phyloP scores from a whole-genome alignment of 768 basidiomycete species.

The Suillus occidentalis region DNA sequence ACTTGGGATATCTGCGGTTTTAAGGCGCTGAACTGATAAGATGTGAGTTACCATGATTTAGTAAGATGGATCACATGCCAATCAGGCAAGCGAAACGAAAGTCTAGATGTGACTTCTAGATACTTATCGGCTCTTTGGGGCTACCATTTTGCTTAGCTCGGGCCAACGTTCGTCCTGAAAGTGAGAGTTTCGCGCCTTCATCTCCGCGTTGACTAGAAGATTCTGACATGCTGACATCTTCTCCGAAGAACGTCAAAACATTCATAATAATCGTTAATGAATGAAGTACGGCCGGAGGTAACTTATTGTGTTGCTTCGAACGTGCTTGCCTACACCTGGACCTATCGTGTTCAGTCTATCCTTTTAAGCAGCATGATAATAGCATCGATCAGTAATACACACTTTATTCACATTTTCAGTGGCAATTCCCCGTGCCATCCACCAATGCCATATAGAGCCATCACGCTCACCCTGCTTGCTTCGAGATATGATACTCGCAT shows the following conservation, averaged over 20 bases:
- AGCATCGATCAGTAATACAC: neutral
- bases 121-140: neutral
- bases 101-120: neutral
- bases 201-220: conserved; percentile 4
- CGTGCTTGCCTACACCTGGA: neutral
- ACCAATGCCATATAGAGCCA: neutral
- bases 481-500: neutral
- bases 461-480: neutral
- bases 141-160: neutral
- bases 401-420: neutral
- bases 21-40: conserved; percentile 5
- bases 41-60: conserved; percentile 2
- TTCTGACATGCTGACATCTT: neutral
- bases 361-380: neutral
- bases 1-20: neutral
- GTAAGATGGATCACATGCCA: conserved; percentile 1
- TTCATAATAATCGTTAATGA: neutral
- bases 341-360: neutral
- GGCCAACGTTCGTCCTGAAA: neutral
- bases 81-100: neutral
- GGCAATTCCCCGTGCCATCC: neutral
- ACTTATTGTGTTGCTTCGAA: neutral
- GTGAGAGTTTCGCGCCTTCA: neutral
- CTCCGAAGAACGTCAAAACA: neutral
- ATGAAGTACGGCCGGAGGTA: neutral